These are phyloP conservation scores for Boletus semigastroideus DNA, from an alignment of 1,284 basidiomycete genomes.

Conservation along the genomic window DNA sequence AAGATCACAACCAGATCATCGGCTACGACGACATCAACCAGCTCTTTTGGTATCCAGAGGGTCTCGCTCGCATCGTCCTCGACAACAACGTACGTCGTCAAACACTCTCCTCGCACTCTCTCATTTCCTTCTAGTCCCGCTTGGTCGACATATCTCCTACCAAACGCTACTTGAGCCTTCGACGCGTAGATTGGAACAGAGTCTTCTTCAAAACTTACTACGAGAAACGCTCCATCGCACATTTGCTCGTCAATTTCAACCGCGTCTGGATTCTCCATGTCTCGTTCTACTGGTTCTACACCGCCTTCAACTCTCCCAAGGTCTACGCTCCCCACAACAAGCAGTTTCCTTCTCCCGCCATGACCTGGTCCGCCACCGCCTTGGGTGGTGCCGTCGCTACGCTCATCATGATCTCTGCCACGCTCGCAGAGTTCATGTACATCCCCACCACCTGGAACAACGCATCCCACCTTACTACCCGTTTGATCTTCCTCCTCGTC, in stretches of 20 bases:
- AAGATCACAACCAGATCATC: constrained; percentile 94
- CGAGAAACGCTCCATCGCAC: constrained; percentile 90
- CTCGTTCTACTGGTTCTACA: constrained; percentile 91
- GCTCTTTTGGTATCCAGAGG: constrained; percentile 99
- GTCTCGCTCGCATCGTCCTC: constrained; percentile 89
- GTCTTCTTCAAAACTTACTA: constrained; percentile 98
- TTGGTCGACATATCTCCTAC: constrained; percentile 87
- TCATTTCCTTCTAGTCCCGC: constrained; percentile 58
- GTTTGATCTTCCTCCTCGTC: constrained; percentile 83
- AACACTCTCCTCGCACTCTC: background rate
- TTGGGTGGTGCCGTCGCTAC: constrained; percentile 90
- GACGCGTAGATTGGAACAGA: constrained; percentile 86
- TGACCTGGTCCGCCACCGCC: constrained; percentile 92
- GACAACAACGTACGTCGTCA: constrained; percentile 69
- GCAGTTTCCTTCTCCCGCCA: constrained; percentile 61
- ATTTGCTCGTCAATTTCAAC: constrained; percentile 96
- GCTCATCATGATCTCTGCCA: constrained; percentile 88
- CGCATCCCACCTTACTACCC: constrained; percentile 88
- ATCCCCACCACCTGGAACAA: constrained; percentile 99
- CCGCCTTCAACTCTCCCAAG: constrained; percentile 93
- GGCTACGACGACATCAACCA: constrained; percentile 99
- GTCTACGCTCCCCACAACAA: constrained; percentile 78
- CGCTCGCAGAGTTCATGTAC: constrained; percentile 89
- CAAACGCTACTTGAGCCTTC: constrained; percentile 89
- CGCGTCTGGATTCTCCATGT: constrained; percentile 95